Evolutionary conservation across 179 eudicot species (phyloP).

Genomic region (Actinidia chinensis): DNA sequence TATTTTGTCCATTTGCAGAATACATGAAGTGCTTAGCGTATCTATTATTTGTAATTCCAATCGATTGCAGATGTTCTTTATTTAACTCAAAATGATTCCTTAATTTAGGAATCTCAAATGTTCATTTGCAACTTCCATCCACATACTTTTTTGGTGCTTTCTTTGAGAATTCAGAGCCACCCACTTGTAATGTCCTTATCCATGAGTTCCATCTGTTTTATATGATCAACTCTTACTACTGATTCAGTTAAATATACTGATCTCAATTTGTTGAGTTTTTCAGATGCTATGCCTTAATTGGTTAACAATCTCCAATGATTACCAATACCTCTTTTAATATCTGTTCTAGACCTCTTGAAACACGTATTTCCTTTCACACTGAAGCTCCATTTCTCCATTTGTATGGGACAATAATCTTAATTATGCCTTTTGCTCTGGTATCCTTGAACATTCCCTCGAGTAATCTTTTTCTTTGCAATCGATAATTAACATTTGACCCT

Average conservation of each 20-base stretch:
- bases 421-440: neutral
- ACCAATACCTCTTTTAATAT: neutral
- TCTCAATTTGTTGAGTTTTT: neutral
- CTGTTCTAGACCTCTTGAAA: neutral
- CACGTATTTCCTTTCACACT: neutral
- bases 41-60: neutral
- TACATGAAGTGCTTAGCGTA: neutral
- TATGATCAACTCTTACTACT: neutral
- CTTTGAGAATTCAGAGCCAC: neutral
- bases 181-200: neutral
- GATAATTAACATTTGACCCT: neutral
- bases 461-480: slow-evolving; percentile 6
- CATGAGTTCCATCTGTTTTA: neutral
- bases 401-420: slow-evolving; percentile 1
- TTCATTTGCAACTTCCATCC: neutral
- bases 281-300: neutral
- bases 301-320: neutral
- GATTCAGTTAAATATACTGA: too few species aligned
- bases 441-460: neutral
- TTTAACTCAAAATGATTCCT: neutral
- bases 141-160: neutral
- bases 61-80: neutral
- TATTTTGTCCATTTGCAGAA: neutral
- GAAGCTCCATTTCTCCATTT: neutral
- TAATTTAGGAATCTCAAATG: neutral